Evolutionary conservation across 1,284 basidiomycete genomes (phyloP), one percentile per base, ranked within the genome.

Genomic region (Heliocybe sulcata): DNA sequence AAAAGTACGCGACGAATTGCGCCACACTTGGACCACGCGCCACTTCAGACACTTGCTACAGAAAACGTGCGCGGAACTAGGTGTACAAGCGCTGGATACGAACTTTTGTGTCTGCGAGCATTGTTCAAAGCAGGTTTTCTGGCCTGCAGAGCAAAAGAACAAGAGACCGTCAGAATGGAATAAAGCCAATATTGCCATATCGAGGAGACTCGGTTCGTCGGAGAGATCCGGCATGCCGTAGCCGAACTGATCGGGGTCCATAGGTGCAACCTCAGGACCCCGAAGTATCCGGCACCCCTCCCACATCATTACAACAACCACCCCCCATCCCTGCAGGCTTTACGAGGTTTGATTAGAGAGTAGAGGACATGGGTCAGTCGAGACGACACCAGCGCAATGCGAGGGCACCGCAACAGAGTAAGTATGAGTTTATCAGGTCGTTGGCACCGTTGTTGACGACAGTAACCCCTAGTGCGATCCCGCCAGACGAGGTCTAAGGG

Each of bases 401-500:
- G 57, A 72, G 61, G 62, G 63, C 57, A 54, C 51, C 63, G 48
- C 54, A 60, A 58, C 70, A 63, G 63, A 63, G 70, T 72, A 64
- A 63, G 70, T 73, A 59, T 29, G 14, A 27, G 23, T 23, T 20
- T 29, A 23, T 14, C 29, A 2, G 25, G 19, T 12, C 35, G n/a
- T 33, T n/a, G 53, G 16, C 23, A 50, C 16, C 11, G 14, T 48
- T 33, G 33, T 27, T 47, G 29, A 56, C 51, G 45, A 14, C 50
- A 19, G 22, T 20, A 4, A 45, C 59, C 57, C 63, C 56, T 65
- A 86, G 85, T 79, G 61, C 83, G 84, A 63, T 77, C 83, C 55
- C 80, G 84, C 61, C 82, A 75, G 58, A 87, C 83, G 61, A 77
- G 82, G 70, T 82, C 80, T 58, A 80, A 76, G 67, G 81, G 79